These are phyloP conservation scores for Ceratobasidium sp. DNA, from an alignment of 1,284 basidiomycete species.

Conservation along the genomic window DNA sequence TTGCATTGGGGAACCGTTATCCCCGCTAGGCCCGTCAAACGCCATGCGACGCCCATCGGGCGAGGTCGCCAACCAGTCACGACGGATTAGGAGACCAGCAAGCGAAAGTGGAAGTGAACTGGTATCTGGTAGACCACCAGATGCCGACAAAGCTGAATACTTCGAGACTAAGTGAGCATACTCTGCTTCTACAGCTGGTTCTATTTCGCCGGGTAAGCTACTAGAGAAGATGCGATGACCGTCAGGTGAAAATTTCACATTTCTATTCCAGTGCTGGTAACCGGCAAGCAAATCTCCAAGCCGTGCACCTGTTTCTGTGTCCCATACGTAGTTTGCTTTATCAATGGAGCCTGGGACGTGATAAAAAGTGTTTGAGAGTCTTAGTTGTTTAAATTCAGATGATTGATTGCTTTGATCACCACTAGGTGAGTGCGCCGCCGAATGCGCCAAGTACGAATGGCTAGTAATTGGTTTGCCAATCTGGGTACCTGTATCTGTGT, in stretches of 20 bases:
- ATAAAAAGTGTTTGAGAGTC: not conserved
- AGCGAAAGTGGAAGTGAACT: too few relatives aligned
- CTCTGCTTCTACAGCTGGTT: too few relatives aligned
- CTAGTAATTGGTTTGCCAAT: not conserved
- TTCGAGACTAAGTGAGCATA: too few relatives aligned
- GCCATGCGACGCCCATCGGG: too few relatives aligned
- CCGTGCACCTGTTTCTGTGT: not conserved
- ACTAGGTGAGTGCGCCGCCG: not conserved
- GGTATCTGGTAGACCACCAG: too few relatives aligned
- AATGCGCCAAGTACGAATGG: not conserved
- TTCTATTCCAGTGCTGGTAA: not conserved
- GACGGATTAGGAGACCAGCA: too few relatives aligned
- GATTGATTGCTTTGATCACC: too few relatives aligned
- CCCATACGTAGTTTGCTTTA: conserved; percentile 36
- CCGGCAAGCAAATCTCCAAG: not conserved
- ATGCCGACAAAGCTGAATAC: too few relatives aligned
- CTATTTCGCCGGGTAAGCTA: too few relatives aligned
- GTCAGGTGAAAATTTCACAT: conserved; percentile 6
- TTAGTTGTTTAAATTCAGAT: not conserved
- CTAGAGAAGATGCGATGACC: not conserved
- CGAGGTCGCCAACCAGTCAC: too few relatives aligned
- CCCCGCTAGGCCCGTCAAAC: too few relatives aligned
- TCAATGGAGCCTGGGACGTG: conserved; percentile 31
- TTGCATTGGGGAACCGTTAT: too few relatives aligned
- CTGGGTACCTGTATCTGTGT: conserved; percentile 7